Conservation (phyloP, 2,329 filamentous ascomycete genomes). For the Penicillium sp. region DNA sequence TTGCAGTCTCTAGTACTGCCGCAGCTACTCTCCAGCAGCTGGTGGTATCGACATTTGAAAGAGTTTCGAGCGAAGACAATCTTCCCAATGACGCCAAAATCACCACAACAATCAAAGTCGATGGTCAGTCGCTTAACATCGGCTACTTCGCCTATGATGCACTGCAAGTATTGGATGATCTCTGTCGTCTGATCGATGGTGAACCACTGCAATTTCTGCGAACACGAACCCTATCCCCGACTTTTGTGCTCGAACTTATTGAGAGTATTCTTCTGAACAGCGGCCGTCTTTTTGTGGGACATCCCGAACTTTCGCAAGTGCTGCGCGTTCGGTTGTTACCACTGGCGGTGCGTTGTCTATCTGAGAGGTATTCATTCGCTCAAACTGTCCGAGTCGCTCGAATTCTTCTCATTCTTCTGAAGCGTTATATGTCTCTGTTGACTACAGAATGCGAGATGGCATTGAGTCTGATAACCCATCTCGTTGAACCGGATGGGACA, state of each 20-base stretch:
- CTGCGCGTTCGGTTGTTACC: slow-evolving; percentile 78
- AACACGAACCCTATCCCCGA: slow-evolving; percentile 73
- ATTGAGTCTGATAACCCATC: slow-evolving; percentile 75
- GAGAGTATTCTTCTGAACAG: slow-evolving; percentile 88
- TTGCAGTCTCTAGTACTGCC: slow-evolving; percentile 91
- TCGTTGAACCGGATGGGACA: slow-evolving; percentile 79
- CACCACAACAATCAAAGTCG: slow-evolving; percentile 66
- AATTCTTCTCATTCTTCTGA: slow-evolving; percentile 78
- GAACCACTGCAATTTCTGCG: slow-evolving; percentile 79
- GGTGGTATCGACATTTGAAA: slow-evolving; percentile 89
- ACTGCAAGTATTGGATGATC: slow-evolving; percentile 81
- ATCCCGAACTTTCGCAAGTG: slow-evolving; percentile 78
- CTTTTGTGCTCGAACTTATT: slow-evolving; percentile 86
- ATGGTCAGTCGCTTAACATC: slow-evolving; percentile 65
- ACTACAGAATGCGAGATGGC: slow-evolving; percentile 79
- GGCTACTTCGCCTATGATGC: slow-evolving; percentile 80
- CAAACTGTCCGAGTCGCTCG: slow-evolving; percentile 79
- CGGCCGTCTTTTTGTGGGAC: slow-evolving; percentile 71
- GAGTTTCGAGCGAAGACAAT: slow-evolving; percentile 76
- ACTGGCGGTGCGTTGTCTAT: slow-evolving; percentile 73
- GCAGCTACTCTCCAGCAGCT: slow-evolving; percentile 95
- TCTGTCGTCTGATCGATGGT: slow-evolving; percentile 83
- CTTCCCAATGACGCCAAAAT: slow-evolving; percentile 51
- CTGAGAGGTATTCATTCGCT: slow-evolving; percentile 75
- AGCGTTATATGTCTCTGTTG: slow-evolving; percentile 72